Evolutionary conservation across 306 rosid genomes (phyloP).

Genomic region (Rosa rugosa): DNA sequence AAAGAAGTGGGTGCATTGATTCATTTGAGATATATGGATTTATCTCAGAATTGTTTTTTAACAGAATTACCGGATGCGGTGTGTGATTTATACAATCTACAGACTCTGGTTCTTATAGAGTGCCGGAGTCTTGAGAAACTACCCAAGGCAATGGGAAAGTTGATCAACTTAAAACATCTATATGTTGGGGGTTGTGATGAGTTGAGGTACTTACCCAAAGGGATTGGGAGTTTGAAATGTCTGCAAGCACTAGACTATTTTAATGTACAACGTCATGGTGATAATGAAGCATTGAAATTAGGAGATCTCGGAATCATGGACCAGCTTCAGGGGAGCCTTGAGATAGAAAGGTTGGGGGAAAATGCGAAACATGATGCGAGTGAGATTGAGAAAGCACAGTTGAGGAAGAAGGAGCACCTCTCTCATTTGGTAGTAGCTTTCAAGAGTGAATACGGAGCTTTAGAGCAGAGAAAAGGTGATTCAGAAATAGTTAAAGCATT

Average conservation of each 20-base stretch:
- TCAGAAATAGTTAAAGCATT: conserved; percentile 8
- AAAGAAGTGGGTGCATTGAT: background rate
- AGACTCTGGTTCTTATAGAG: background rate
- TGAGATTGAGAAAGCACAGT: background rate
- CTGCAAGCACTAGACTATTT: background rate
- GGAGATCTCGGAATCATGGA: background rate
- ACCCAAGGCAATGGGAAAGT: background rate
- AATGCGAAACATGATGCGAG: background rate
- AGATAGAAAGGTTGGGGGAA: accelerated
- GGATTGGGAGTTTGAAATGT: background rate
- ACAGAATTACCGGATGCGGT: background rate
- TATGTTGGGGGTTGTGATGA: accelerated
- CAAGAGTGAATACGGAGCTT: accelerated
- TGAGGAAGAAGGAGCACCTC: background rate
- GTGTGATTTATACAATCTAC: background rate
- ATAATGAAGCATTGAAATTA: background rate
- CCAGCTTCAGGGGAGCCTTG: background rate
- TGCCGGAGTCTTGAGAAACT: accelerated
- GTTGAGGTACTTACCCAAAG: background rate
- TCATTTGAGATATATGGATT: background rate
- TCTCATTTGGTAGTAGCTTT: accelerated
- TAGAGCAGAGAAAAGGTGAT: background rate
- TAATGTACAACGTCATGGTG: background rate
- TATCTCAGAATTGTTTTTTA: background rate
- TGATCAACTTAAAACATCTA: background rate